Evolutionary conservation across 2,329 filamentous ascomycete species (phyloP).

Genomic region (Zymoseptoria pseudotritici): DNA sequence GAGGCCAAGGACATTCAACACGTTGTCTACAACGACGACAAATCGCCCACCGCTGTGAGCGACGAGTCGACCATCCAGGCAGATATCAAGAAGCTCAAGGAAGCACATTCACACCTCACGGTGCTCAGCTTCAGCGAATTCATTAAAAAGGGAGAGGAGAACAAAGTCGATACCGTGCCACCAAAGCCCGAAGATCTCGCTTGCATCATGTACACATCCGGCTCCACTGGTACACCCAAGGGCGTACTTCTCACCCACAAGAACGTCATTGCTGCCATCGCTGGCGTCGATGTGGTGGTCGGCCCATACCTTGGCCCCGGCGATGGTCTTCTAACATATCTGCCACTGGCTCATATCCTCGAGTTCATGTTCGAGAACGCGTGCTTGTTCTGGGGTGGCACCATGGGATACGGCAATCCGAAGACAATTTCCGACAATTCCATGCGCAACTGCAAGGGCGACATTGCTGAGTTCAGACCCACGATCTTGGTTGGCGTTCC

Average conservation of each 20-base stretch:
- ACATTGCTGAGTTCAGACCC: slow-evolving; percentile 85
- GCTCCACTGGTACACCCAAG: slow-evolving; percentile 82
- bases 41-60: slow-evolving; percentile 24
- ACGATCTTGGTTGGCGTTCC: slow-evolving; percentile 91
- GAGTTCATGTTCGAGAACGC: slow-evolving; percentile 95
- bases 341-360: slow-evolving; percentile 91
- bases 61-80: slow-evolving; percentile 41
- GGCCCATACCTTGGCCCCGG: slow-evolving; percentile 68
- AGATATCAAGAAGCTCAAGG: slow-evolving; percentile 48
- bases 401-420: slow-evolving; percentile 86
- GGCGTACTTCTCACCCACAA: slow-evolving; percentile 77
- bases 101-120: slow-evolving; percentile 46
- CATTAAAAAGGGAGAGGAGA: slow-evolving; percentile 51
- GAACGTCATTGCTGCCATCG: slow-evolving; percentile 71
- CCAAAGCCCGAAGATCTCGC: slow-evolving; percentile 70
- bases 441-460: slow-evolving; percentile 82
- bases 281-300: slow-evolving; percentile 72
- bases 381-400: slow-evolving; percentile 80
- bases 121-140: slow-evolving; percentile 51
- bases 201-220: slow-evolving; percentile 78
- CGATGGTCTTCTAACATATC: slow-evolving; percentile 79
- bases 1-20: slow-evolving; percentile 50
- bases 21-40: slow-evolving; percentile 52
- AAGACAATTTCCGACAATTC: slow-evolving; percentile 80
- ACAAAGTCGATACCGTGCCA: slow-evolving; percentile 62